Conservation (phyloP, 495 filamentous ascomycete species). For the Usnea hakonensis region DNA sequence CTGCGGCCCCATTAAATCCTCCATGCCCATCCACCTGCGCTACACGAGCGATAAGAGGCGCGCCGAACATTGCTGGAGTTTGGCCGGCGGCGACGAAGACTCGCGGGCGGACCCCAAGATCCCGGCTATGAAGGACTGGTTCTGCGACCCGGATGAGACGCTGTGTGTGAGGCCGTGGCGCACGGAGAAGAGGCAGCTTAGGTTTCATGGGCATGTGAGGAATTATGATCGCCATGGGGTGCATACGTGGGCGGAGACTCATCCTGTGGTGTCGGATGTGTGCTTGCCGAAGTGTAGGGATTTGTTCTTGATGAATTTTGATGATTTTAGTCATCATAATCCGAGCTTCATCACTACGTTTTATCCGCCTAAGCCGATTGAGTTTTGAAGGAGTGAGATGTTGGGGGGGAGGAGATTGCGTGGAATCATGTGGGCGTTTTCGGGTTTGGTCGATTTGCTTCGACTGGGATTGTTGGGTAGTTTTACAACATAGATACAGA, state of each 20-base stretch:
- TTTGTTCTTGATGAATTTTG: neutral
- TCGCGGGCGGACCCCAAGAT: too few relatives aligned
- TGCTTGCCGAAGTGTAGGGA: neutral
- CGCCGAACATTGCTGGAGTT: neutral
- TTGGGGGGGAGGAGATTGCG: neutral
- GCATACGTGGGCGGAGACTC: neutral
- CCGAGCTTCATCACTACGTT: neutral
- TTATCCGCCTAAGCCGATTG: constrained; percentile 2
- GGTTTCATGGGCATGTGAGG: neutral
- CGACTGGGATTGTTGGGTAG: neutral
- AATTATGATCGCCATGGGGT: neutral
- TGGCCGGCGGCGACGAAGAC: neutral
- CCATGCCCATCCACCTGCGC: neutral
- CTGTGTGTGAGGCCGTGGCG: neutral
- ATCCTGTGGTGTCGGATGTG: neutral
- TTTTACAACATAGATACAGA: neutral
- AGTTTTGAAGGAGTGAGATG: neutral
- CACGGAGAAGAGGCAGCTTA: neutral
- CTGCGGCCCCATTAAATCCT: neutral
- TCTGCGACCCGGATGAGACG: neutral
- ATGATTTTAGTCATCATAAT: neutral
- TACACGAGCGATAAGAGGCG: neutral
- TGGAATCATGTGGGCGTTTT: neutral
- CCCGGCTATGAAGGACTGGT: neutral
- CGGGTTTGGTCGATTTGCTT: neutral